Evolutionary conservation across 192 early-diverging fungal species (phyloP), one percentile per base, ranked within the genome.

Genomic region (Gigaspora rosea): DNA sequence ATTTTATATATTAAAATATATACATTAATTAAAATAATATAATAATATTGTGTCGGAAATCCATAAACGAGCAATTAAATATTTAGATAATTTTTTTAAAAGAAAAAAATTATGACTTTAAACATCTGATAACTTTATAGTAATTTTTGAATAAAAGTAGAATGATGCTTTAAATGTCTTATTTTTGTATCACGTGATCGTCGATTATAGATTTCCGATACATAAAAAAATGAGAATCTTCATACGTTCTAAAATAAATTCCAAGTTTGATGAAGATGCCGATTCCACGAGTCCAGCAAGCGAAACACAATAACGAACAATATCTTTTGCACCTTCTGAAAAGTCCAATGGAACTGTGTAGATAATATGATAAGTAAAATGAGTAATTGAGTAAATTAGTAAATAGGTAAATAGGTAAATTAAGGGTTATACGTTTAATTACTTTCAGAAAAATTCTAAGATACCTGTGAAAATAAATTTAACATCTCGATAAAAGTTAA

Each of bases 251-350:
- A 62, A 64, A 51, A 48, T 75, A 50, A 75, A 75, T 64, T 75
- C 74, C 59, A 75, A 32, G 13, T 64, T 75, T 18, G 9, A 9
- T 2, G 73, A 49, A 54, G 49, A 16, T 18, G 13, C 16, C 1
- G 12, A 48, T 33, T 75, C 59, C 10, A 75, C 8, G 12, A 75
- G 15, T 18, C 49, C 61, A 22, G 62, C 61, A 8, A 82, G 74
- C 47, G 81, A 82, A 32, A 84, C 88, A 22, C 84, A 82, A 47
- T 83, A 80, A 46, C 88, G 75, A 82, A 89, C 84, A 15, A 82
- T 82, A 9, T 76, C 84, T 79, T 87, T 89, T 32, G 88, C 86
- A 36, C 33, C 22, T 56, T 71, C 70, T 6, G 64, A 66, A 46
- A 46, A 66, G 36, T 56, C 33, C 10, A 54, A 9, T 5, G 49